Base-by-base conservation (phyloP, 2,329 filamentous ascomycete genomes). In the Aspergillus ustus region DNA sequence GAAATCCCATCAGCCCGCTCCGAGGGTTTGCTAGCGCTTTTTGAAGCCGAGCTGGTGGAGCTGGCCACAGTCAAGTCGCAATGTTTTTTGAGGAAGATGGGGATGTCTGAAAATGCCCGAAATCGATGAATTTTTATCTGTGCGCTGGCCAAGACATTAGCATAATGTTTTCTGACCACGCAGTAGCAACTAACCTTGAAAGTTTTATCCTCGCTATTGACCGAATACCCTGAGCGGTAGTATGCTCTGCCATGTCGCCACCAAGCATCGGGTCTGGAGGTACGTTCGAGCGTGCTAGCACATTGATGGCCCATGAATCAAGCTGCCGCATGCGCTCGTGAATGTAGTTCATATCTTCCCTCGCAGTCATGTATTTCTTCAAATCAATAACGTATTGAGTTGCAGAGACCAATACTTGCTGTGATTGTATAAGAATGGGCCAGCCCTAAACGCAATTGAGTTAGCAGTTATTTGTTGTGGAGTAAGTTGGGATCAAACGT, bases 61-160 rank as follows among this genome's bases (percentile, higher is more conserved):
- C 69, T 71, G 43, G 73, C 70, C n/a, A 73, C 66, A 31, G 74
- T 73, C 17, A 81, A 70, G 60, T 81, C 79, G 64, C 79, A 81
- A 57, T 81, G 79, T 44, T 73, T 75, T 59, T 80, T 79, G 25
- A 80, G 74, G 63, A 81, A 81, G 15, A 81, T 74, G 1, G 80
- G 78, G 11, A 80, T 77, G 59, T 81, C 79, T 19, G 75, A 77
- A 62, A 81, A 81, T 17, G 80, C 80, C 46, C 78, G 70, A 58
- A 81, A 81, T n/a, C 80, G 76, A 60, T 81, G 78, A 0, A 75
- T 71, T 67, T 81, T 81, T 34, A 81, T 81, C 66, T 78, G 77
- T 11, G 79, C 77, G 65, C 80, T 81, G 44, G 9, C 45, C 19
- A 11, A 22, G 51, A n/a, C 7, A 56, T 69, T 62, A 63, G 52